Evolutionary conservation across 2,329 filamentous ascomycete species (phyloP).

Genomic region (Fusarium kyushuense): DNA sequence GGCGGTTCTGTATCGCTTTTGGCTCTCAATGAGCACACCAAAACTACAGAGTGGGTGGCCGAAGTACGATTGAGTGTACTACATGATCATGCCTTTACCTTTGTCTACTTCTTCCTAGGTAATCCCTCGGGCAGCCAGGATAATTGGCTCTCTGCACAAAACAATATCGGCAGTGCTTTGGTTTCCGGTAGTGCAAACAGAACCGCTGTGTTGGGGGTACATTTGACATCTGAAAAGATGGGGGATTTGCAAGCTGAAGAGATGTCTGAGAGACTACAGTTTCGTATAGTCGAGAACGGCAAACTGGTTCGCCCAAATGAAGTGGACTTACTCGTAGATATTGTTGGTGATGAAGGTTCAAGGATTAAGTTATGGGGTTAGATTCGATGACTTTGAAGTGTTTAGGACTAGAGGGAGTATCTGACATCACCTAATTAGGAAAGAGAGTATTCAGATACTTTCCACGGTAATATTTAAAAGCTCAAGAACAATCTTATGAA

Average conservation of each 20-base stretch:
- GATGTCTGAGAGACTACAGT: background rate
- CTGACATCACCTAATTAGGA: background rate
- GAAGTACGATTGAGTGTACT: slow-evolving; percentile 72
- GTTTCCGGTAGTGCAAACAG: background rate
- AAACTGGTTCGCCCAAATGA: background rate
- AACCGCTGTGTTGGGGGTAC: background rate
- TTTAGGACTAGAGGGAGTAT: slow-evolving; percentile 1
- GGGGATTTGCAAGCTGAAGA: background rate
- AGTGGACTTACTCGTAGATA: background rate
- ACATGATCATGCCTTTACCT: background rate
- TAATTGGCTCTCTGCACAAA: slow-evolving; percentile 54
- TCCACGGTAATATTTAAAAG: background rate
- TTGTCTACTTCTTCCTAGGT: slow-evolving; percentile 76
- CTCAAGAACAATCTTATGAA: background rate
- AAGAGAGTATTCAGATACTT: background rate
- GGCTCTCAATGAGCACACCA: background rate
- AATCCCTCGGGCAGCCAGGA: slow-evolving; percentile 60
- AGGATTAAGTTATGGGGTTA: background rate
- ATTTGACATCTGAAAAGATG: background rate
- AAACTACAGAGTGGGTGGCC: slow-evolving; percentile 71
- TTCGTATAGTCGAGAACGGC: background rate
- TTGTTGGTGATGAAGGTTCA: background rate
- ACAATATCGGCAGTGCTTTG: background rate
- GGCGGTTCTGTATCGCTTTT: background rate
- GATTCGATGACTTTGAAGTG: background rate